Base-by-base conservation (phyloP, 2,329 filamentous ascomycete genomes). In the Xylaria sp. region DNA sequence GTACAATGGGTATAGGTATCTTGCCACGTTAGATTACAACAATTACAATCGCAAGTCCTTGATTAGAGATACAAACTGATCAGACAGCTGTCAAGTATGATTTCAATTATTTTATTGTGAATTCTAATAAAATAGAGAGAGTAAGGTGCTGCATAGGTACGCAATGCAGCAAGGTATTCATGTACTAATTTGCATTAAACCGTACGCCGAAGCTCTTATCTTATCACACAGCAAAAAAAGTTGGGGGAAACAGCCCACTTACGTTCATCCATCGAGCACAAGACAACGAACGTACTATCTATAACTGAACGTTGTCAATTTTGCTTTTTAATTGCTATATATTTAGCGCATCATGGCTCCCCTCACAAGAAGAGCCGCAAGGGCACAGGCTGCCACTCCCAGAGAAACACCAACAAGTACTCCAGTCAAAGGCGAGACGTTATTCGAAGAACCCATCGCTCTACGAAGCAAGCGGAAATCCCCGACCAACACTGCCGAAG, bases 361-460 rank as follows among this genome's bases (percentile, higher is more conserved):
- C 9, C 31, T 74, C 10, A 78, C 76, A 23, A 75, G 75, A 67
- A 71, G 73, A 63, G 70, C 69, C 9, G 71, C 73, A 36, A 74
- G 68, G 33, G 63, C 58, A 4, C 70, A 59, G 49, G 65, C 9
- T 49, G 33, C 62, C 23, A 57, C 62, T 6, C 31, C 57, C 31
- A 49, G 15, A 6, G 59, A 63, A 58, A 51, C 51, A 28, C n/a
- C 49, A 38, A 46, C 59, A 11, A 17, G 42, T 11, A 33, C 53
- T 10, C 33, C 40, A 3, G 15, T 57, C 20, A 33, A 51, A 36
- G 59, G 49, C n/a, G 66, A 70, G 51, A 23, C 48, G 57, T 33
- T 71, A 26, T 57, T 69, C 51, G 63, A 74, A 26, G 57, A 71
- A 23, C 64, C 70, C 15, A 65, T 63, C 26, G 66, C 65, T 20